A percentile compares a stretch with the other conserved stretches of the same genome.
These are phyloP conservation scores for Aspergillus viridinutans DNA, from an alignment of 2,329 filamentous ascomycete genomes.

Conservation along the genomic window DNA sequence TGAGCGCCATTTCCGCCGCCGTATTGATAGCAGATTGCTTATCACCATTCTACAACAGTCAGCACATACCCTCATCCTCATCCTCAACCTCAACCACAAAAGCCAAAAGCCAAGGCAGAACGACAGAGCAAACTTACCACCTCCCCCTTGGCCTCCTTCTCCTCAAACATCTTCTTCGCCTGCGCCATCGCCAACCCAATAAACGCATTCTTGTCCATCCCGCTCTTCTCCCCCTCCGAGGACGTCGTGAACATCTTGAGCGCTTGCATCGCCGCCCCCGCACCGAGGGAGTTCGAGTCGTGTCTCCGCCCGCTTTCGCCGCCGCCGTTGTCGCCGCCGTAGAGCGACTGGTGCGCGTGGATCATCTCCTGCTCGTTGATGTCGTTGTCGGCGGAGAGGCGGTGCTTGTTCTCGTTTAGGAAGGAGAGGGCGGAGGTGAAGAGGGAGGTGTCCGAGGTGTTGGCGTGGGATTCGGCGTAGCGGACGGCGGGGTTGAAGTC, in stretches of 20 bases:
- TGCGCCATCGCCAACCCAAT: conserved; percentile 84
- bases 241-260: conserved; percentile 66
- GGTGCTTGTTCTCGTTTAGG: conserved; percentile 46
- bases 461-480: conserved; percentile 54
- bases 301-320: conserved; percentile 46
- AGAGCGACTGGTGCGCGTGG: conserved; percentile 70
- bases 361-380: conserved; percentile 65
- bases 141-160: conserved; percentile 55
- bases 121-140: conserved; percentile 39
- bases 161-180: conserved; percentile 71
- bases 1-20: conserved; percentile 80
- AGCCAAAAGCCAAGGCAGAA: conserved; percentile 1
- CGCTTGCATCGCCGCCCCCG: conserved; percentile 53
- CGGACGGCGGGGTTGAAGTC: conserved; percentile 53
- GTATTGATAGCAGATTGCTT: conserved; percentile 77
- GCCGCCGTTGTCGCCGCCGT: conserved; percentile 45
- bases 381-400: conserved; percentile 45
- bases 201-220: conserved; percentile 69
- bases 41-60: conserved; percentile 48
- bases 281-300: conserved; percentile 41
- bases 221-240: conserved; percentile 27
- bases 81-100: not conserved
- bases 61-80: not conserved
- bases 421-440: conserved; percentile 56
- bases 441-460: conserved; percentile 46